Evolutionary conservation across 495 filamentous ascomycete species (phyloP).

Genomic region (Neurospora sp.): DNA sequence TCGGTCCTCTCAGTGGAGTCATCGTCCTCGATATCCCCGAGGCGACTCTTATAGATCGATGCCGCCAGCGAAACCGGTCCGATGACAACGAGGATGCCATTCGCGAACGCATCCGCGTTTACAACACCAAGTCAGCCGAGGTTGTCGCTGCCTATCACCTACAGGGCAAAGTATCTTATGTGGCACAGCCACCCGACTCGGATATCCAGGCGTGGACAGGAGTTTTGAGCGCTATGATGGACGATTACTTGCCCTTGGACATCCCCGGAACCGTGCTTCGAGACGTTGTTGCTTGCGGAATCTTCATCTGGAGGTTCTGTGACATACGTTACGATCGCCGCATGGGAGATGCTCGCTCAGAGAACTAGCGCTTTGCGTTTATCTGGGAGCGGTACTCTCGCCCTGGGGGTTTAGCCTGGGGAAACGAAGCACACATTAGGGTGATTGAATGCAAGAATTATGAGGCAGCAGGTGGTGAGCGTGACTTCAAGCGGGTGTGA

Average conservation of each 20-base stretch:
- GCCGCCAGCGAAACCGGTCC: neutral
- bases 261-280: neutral
- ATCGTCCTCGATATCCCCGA: neutral
- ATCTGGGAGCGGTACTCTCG: neutral
- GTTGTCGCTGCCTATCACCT: neutral
- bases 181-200: neutral
- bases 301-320: neutral
- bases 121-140: neutral
- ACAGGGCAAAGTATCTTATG: neutral
- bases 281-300: neutral
- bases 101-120: neutral
- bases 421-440: neutral
- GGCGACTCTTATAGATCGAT: neutral
- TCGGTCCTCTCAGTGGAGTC: neutral
- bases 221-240: neutral
- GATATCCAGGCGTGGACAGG: neutral
- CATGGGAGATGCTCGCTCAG: no score
- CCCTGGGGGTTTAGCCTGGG: neutral
- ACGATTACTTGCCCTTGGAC: neutral
- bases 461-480: neutral
- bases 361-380: neutral
- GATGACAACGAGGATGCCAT: neutral
- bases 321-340: neutral
- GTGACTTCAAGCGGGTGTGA: neutral
- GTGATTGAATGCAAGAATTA: neutral